phyloP scores from a whole-genome alignment of 306 rosid species.

The Phaseolus lunatus region DNA sequence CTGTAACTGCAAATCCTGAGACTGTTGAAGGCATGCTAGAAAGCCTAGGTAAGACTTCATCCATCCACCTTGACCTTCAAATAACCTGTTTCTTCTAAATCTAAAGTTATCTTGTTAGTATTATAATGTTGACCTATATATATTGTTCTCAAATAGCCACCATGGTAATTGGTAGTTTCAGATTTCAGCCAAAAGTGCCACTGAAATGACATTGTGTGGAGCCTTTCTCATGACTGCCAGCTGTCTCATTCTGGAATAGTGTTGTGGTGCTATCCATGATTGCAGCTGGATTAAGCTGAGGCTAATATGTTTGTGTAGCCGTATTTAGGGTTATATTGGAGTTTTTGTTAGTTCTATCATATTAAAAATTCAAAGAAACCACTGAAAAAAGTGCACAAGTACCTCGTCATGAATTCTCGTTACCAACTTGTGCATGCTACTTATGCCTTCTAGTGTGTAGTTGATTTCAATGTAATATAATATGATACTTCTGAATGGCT shows the following conservation, averaged over 20 bases:
- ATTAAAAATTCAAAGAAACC: not conserved
- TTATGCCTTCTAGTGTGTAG: conserved; percentile 1
- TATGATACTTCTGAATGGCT: not conserved
- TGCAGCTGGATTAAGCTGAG: not conserved
- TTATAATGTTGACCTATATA: conserved; percentile 6
- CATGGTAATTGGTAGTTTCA: not conserved
- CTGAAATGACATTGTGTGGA: not conserved
- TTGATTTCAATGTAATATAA: not conserved
- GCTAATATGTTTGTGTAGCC: not conserved
- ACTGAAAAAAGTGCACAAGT: not conserved
- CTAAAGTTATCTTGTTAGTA: conserved; percentile 4
- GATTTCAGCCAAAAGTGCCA: not conserved
- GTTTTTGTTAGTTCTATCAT: not conserved
- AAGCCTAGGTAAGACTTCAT: conserved; percentile 72
- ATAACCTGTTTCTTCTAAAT: conserved; percentile 23
- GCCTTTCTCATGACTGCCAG: conserved; percentile 10
- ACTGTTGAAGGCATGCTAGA: conserved; percentile 98
- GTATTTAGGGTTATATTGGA: not conserved
- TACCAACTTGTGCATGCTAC: not conserved
- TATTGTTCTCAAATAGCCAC: not conserved
- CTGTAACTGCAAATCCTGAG: conserved; percentile 80
- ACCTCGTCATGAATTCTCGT: not conserved
- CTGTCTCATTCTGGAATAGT: conserved; percentile 6
- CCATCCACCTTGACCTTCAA: conserved; percentile 11
- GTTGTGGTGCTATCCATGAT: not conserved